Conservation (phyloP, 768 basidiomycete genomes). For the Phanerochaete sordida region DNA sequence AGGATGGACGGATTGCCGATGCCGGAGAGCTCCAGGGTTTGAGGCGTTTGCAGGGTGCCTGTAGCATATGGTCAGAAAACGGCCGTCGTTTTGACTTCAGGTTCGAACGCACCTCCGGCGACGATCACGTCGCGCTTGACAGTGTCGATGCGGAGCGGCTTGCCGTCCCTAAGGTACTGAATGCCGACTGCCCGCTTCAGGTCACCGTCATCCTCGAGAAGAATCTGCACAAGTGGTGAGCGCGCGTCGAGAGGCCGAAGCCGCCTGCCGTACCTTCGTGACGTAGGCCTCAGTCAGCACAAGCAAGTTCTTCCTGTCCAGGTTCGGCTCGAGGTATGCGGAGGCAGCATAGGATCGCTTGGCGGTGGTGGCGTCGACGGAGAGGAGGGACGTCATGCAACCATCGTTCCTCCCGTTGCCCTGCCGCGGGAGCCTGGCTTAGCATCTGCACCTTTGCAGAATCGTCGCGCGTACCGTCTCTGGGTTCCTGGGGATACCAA, state of each 20-base stretch:
- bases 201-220: not conserved
- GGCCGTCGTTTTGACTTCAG: too few relatives aligned
- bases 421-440: too few relatives aligned
- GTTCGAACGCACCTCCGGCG: constrained; percentile 26
- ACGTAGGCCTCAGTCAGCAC: constrained; percentile 1
- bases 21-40: constrained; percentile 41
- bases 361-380: not conserved
- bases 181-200: not conserved
- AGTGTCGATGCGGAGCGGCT: constrained; percentile 31
- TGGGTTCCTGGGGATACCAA: constrained; percentile 13
- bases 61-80: not conserved
- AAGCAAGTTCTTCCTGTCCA: not conserved
- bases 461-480: not conserved
- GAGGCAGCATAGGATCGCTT: not conserved
- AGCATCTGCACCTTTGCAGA: too few relatives aligned
- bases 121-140: constrained; percentile 51
- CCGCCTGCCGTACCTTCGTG: not conserved
- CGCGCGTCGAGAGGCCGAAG: too few relatives aligned
- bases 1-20: constrained; percentile 37
- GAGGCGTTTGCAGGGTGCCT: constrained; percentile 40
- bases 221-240: not conserved
- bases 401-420: constrained; percentile 1
- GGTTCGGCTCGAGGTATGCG: not conserved
- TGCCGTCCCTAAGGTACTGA: not conserved
- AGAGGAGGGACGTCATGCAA: not conserved